Conservation (phyloP, 2,329 filamentous ascomycete genomes). For the Beauveria sp. region DNA sequence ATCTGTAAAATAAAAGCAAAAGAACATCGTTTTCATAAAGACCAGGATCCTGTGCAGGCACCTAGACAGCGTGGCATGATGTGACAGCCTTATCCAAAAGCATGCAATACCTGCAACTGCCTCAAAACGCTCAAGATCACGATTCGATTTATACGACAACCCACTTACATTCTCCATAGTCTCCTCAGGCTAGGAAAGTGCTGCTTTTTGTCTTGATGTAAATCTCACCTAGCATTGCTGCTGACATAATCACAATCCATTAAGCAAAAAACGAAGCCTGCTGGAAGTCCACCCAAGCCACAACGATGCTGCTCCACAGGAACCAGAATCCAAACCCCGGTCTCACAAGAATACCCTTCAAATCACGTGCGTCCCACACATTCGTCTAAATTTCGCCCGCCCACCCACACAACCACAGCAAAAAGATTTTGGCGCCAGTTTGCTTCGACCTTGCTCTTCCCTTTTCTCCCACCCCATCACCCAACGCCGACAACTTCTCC, state of each 20-base stretch:
- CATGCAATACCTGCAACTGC: no score
- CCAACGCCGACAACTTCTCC: constrained; percentile 22
- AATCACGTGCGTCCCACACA: constrained; percentile 26
- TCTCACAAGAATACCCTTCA: neutral
- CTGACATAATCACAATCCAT: neutral
- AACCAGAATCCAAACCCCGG: neutral
- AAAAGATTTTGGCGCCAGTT: constrained; percentile 3
- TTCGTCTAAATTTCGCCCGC: constrained; percentile 24
- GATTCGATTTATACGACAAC: no score
- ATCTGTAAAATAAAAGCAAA: constrained; percentile 1
- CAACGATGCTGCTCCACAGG: neutral
- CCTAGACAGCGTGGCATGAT: neutral
- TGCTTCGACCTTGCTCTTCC: constrained; percentile 4
- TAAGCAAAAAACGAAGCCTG: no score
- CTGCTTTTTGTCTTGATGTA: no score
- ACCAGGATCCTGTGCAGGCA: neutral
- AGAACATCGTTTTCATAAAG: neutral
- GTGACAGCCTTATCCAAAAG: neutral
- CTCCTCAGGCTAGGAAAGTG: neutral
- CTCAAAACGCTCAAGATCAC: no score
- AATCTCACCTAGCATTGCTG: neutral
- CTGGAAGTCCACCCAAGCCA: no score
- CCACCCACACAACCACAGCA: constrained; percentile 11
- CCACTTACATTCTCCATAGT: no score
- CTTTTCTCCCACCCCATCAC: constrained; percentile 16